A percentile compares a stretch with the other conserved stretches of the same genome.
Conservation (phyloP, 1,284 basidiomycete species). For the Mrakiaceae sp. region DNA sequence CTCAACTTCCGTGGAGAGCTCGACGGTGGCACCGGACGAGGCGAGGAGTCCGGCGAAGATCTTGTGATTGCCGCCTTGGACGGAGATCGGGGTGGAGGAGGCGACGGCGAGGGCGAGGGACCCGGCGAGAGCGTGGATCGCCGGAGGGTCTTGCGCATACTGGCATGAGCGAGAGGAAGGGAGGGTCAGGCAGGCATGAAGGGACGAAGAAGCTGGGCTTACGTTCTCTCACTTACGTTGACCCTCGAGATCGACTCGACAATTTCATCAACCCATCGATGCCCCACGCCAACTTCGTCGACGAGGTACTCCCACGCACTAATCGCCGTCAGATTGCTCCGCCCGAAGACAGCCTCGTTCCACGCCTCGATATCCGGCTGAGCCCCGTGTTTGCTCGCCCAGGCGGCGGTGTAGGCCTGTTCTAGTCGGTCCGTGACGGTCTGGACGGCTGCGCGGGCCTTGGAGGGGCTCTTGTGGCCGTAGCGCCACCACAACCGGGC, state of each 20-base stretch:
- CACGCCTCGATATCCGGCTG: background rate
- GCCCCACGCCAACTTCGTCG: constrained; percentile 44
- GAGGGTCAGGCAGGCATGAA: background rate
- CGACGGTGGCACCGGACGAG: constrained; percentile 53
- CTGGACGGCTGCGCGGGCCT: constrained; percentile 39
- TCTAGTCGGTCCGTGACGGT: constrained; percentile 24
- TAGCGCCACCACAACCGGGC: constrained; percentile 67
- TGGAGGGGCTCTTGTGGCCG: constrained; percentile 56
- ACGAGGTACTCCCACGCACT: constrained; percentile 52
- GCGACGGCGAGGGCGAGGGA: constrained; percentile 52
- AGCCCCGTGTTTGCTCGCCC: constrained; percentile 24
- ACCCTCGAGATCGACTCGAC: constrained; percentile 74
- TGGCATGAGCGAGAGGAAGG: constrained; percentile 13
- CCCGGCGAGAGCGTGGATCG: constrained; percentile 72
- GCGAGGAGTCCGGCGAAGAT: constrained; percentile 74
- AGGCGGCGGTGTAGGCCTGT: constrained; percentile 27
- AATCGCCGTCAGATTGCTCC: constrained; percentile 38
- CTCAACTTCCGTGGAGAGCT: constrained; percentile 46
- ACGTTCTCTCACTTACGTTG: constrained; percentile 46
- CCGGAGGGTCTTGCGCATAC: constrained; percentile 49
- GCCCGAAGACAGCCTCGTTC: background rate
- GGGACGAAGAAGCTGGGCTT: background rate
- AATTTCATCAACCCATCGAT: constrained; percentile 59
- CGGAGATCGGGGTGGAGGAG: constrained; percentile 51
- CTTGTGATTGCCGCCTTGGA: constrained; percentile 72